Base-by-base conservation (phyloP, 352 stramenopile species). In the Phytophthora meadii region DNA sequence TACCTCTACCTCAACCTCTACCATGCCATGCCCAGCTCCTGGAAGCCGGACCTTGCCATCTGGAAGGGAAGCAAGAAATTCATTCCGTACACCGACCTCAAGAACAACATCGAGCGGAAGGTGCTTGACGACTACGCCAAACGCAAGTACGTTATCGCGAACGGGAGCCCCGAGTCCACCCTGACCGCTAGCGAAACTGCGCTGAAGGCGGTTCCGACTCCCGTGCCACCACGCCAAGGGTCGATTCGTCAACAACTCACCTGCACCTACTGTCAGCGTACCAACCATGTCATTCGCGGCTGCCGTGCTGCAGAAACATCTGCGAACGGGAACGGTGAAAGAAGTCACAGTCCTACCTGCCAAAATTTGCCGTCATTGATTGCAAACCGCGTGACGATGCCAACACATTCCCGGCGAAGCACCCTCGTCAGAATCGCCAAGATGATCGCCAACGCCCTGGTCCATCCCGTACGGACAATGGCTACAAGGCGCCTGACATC, bases 61-160 rank as follows among this genome's bases (percentile, higher is more conserved):
- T 60, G 51, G 39, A 59, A 59, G 24, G 39, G 51, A 7, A 68
- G 25, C 17, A 56, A 44, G 17, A 68, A 52, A 34, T 68, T 55
- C 51, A 68, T 68, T 7, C 60, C 42, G 0, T 68, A 52, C 17
- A 53, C 15, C 9, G n/a, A 70, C 28, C 48, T 58, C 3, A 65
- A 60, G 40, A 34, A 42, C n/a, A 63, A 53, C 54, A 70, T 65
- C 15, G 46, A 70, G 27, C 46, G 46, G 1, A 69, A 68, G 30
- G 41, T 62, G 24, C 22, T 57, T 30, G 27, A 30, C 27, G 27
- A 30, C 27, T 30, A 30, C 5, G 27, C 27, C 27, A 30, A 30
- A 6, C 27, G 27, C 27, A 30, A 30, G 27, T 30, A 0, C 32
- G 34, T 11, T n/a, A 28, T 59, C n/a, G 34, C 6, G 10, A 55